Base-by-base conservation (phyloP, 164 flowering plant genomes). In the Nelumbo lutea region DNA sequence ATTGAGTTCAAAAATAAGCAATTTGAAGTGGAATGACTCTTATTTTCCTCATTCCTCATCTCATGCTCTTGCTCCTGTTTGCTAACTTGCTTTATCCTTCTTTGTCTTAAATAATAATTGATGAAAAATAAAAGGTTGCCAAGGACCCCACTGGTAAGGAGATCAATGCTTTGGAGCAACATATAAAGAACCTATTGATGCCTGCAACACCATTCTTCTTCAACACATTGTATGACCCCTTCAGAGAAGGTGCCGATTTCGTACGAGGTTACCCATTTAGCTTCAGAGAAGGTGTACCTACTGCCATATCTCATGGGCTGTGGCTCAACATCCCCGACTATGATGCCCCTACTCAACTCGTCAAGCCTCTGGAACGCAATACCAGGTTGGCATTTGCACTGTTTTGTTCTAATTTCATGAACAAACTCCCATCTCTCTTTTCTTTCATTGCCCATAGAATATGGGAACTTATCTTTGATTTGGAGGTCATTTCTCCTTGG, bases 281-380 rank as follows among this genome's bases (percentile, higher is more conserved):
- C 68, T 44, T 81, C 62, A 71, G 88, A 59, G 83, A 81, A 63
- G 88, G 88, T 51, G 86, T 57, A 1, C 79, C 82, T 9, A 85
- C 88, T 4, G 86, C 83, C 38, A 72, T 83, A 5, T 81, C 86
- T 41, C 84, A 83, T 67, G 87, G 87, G 0, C 74, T 83, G 42
- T 81, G 86, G 86, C 85, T 85, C 77, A 83, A 83, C 78, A 83
- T 85, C 64, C 88, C 88, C 51, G 86, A 85, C 72, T 85, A 85
- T 55, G 88, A 85, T 52, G 88, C 88, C 8, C 88, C 88, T 5
- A 85, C 88, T 40, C 88, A 85, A 76, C 86, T 84, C 48, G 88
- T 84, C 71, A 84, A 84, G 79, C 88, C 88, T n/a, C 85, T 58
- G 4, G 88, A 84, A 69, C 78, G 86, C 47, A 84, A 83, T 79